phyloP scores from a whole-genome alignment of 2,329 filamentous ascomycete species.

The Spiromastix sp. region DNA sequence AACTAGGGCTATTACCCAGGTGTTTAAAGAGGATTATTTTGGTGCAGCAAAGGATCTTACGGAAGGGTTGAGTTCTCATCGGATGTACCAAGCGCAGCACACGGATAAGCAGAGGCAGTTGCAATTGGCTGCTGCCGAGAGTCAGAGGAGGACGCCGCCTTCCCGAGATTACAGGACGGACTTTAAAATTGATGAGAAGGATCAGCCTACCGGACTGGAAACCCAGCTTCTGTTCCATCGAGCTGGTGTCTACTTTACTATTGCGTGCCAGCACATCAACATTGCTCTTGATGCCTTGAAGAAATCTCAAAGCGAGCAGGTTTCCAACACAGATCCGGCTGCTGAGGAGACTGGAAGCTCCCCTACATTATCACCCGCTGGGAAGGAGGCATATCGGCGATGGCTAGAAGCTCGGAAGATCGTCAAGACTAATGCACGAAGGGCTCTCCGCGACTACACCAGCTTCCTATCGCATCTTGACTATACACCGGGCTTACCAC shows the following conservation, averaged over 20 bases:
- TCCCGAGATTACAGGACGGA: slow-evolving; percentile 38
- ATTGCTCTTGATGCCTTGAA: slow-evolving; percentile 42
- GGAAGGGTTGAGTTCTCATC: slow-evolving; percentile 48
- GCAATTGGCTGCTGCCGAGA: slow-evolving; percentile 40
- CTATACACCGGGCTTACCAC: slow-evolving; percentile 62
- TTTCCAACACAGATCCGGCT: slow-evolving; percentile 1
- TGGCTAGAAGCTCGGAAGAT: slow-evolving; percentile 54
- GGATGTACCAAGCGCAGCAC: slow-evolving; percentile 45
- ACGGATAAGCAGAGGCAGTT: slow-evolving; percentile 39
- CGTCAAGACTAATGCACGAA: slow-evolving; percentile 64
- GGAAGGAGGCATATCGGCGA: slow-evolving; percentile 36
- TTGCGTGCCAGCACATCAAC: slow-evolving; percentile 58
- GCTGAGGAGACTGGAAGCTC: slow-evolving; percentile 16
- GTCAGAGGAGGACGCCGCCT: slow-evolving; percentile 24
- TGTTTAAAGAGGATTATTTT: slow-evolving; percentile 64
- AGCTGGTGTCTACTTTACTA: slow-evolving; percentile 58
- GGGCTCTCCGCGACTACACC: slow-evolving; percentile 64
- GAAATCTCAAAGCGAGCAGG: slow-evolving; percentile 9
- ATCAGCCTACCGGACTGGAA: slow-evolving; percentile 66
- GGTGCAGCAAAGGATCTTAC: slow-evolving; percentile 63
- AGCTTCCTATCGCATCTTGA: slow-evolving; percentile 64
- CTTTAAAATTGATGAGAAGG: slow-evolving; percentile 45
- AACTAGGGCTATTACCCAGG: slow-evolving; percentile 62
- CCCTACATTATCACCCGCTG: slow-evolving; percentile 30
- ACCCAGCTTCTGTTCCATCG: slow-evolving; percentile 67